phyloP scores from a whole-genome alignment of 495 filamentous ascomycete genomes.

The Annulohypoxylon moriforme region DNA sequence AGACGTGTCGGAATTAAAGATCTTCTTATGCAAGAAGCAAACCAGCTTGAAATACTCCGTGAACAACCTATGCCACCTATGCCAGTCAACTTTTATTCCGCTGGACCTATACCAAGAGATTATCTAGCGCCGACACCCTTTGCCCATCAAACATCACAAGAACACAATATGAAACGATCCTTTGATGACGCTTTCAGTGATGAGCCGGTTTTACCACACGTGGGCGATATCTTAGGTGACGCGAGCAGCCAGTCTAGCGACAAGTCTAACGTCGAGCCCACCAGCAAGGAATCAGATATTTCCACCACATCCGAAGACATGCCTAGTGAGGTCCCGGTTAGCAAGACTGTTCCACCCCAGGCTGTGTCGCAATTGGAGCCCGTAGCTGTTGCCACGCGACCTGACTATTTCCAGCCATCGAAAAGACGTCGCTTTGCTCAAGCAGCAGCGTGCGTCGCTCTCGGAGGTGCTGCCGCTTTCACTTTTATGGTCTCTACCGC shows the following conservation, averaged over 20 bases:
- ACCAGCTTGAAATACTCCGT: neutral
- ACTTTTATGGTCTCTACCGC: constrained; percentile 51
- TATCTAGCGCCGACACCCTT: neutral
- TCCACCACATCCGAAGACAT: neutral
- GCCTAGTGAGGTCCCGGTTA: neutral
- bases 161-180: constrained; percentile 24
- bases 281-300: neutral
- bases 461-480: constrained; percentile 49
- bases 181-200: constrained; percentile 34
- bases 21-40: constrained; percentile 40
- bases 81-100: no score
- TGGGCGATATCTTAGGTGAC: neutral
- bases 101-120: no score
- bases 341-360: no score
- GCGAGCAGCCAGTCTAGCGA: neutral
- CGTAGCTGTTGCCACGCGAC: neutral
- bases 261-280: neutral
- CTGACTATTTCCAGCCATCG: constrained; percentile 29
- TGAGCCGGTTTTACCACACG: neutral
- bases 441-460: constrained; percentile 48
- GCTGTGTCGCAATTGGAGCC: neutral
- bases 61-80: neutral
- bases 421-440: constrained; percentile 48
- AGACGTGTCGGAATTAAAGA: constrained; percentile 42
- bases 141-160: neutral